Base-by-base conservation (phyloP, 768 basidiomycete species). In the Pisolithus marmoratus region DNA sequence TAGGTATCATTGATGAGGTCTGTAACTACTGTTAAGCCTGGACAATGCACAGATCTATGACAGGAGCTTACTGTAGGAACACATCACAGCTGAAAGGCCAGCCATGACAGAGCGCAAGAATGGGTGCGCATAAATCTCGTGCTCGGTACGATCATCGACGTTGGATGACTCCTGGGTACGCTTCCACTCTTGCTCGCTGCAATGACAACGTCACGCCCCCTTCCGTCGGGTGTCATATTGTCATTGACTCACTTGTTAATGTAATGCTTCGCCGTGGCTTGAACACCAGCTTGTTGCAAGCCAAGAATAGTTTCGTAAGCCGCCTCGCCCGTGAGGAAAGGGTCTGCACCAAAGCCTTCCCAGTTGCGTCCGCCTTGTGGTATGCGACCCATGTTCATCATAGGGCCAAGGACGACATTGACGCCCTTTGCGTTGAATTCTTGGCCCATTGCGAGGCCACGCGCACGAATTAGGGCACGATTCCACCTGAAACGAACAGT, bases 341-440 rank as follows among this genome's bases (percentile, higher is more conserved):
- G 94, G 65, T 96, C 94, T 9, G 80, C 90, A 27, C 93, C 92
- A 52, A 93, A 94, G n/a, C 90, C 91, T 74, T 95, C 94, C 90
- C 91, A 95, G 67, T 94, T 92, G 26, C 94, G 75, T 17, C 94
- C 94, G 7, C 87, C 90, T 56, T 80, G 74, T 3, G 87, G 83
- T 19, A 85, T 69, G 17, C 89, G 81, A 1, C 85, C 88, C 73
- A 94, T 80, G 64, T 94, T 93, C 83, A 90, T 93, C 85, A 89
- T 89, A 0, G 90, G 80, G 26, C 78, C 80, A 7, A 94, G 76
- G 9, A 83, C 85, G 46, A 94, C 71, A 59, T 96, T 81, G 43
- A 90, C 83, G 22, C 94, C 94, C 63, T 94, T 93, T 24, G 81
- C 83, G 51, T 76, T 76, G 70, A 90, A 86, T 65, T 98, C 94